Conservation (phyloP, 768 basidiomycete species). For the Lentinus brumalis region DNA sequence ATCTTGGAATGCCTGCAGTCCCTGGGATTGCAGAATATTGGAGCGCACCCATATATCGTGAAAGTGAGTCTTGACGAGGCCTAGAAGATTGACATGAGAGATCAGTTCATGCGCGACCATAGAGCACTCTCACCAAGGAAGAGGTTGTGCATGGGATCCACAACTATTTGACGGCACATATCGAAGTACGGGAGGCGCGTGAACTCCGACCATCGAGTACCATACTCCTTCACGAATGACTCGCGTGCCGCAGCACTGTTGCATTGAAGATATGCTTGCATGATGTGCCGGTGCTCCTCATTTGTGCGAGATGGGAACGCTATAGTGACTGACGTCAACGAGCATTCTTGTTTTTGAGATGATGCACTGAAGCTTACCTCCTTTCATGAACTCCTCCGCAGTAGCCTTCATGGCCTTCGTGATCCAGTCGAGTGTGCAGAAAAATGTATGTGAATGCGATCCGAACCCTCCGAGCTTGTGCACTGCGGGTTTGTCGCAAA, state of each 20-base stretch:
- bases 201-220: conserved; percentile 13
- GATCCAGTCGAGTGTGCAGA: conserved; percentile 41
- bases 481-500: conserved; percentile 42
- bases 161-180: conserved; percentile 6
- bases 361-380: conserved; percentile 13
- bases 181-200: conserved; percentile 16
- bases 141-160: conserved; percentile 21
- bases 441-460: conserved; percentile 33
- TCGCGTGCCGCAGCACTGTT: too few relatives aligned
- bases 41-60: conserved; percentile 15
- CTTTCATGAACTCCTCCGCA: conserved; percentile 20
- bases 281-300: conserved; percentile 18
- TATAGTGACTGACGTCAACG: background rate
- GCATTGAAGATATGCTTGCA: background rate
- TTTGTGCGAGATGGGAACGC: conserved; percentile 20
- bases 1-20: conserved; percentile 9
- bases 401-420: conserved; percentile 26
- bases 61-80: conserved; percentile 18
- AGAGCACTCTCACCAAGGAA: conserved; percentile 16
- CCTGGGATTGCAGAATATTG: conserved; percentile 8
- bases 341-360: too few relatives aligned
- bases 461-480: conserved; percentile 37
- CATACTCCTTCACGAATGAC: conserved; percentile 3
- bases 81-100: background rate
- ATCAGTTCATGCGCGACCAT: too few relatives aligned